phyloP scores from a whole-genome alignment of 805 yeast species.

The Kurtzmaniella cleridarum region DNA sequence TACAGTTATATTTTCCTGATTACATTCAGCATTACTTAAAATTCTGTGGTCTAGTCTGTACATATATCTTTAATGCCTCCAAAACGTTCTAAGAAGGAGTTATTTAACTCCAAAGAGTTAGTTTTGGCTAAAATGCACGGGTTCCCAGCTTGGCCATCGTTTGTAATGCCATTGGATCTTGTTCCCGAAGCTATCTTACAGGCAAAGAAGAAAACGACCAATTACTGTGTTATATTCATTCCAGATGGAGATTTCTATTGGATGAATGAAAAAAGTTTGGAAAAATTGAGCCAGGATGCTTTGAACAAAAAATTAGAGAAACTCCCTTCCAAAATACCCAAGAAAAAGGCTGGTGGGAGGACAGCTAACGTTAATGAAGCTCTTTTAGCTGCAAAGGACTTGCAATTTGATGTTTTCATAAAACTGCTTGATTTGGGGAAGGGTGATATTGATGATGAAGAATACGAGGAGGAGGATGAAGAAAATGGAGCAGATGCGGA shows the following conservation, averaged over 20 bases:
- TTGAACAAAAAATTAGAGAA: constrained; percentile 23
- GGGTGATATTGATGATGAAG: constrained; percentile 14
- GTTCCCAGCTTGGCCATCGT: constrained; percentile 47
- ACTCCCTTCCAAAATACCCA: constrained; percentile 18
- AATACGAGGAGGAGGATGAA: constrained; percentile 13
- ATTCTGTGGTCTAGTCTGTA: too few relatives aligned
- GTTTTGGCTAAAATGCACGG: constrained; percentile 43
- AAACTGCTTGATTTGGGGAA: constrained; percentile 16
- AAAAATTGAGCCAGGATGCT: constrained; percentile 24
- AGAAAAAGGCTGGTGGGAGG: constrained; percentile 18
- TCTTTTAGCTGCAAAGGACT: constrained; percentile 29
- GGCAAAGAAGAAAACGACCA: constrained; percentile 31
- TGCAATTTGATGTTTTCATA: constrained; percentile 34
- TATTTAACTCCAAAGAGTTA: constrained; percentile 28
- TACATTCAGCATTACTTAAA: background rate
- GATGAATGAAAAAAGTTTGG: constrained; percentile 37
- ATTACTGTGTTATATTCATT: constrained; percentile 38
- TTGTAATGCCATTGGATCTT: constrained; percentile 36
- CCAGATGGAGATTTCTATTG: constrained; percentile 43
- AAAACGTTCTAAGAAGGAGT: constrained; percentile 12
- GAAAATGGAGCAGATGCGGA: constrained; percentile 11
- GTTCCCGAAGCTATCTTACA: constrained; percentile 31
- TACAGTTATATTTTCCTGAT: constrained; percentile 1
- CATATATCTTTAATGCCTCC: constrained; percentile 25
- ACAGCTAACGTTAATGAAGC: constrained; percentile 33